These are phyloP conservation scores for Lasiodiplodia gonubiensis DNA, from an alignment of 2,329 filamentous ascomycete species.

Conservation along the genomic window DNA sequence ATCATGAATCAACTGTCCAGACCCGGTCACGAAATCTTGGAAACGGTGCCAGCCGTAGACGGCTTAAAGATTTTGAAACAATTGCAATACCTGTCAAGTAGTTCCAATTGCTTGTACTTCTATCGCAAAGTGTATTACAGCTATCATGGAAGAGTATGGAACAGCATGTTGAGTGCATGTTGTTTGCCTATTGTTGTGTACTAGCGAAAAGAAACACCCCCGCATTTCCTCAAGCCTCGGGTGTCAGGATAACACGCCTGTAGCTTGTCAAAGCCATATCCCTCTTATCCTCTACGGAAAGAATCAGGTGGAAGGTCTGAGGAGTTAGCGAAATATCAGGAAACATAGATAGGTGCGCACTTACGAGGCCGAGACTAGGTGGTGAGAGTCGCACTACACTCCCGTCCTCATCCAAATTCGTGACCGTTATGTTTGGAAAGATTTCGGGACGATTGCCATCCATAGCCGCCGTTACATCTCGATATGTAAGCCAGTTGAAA, in stretches of 20 bases:
- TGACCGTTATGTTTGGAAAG: slow-evolving; percentile 15
- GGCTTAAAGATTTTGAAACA: no score
- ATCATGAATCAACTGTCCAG: no score
- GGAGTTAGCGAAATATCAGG: neutral
- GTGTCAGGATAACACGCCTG: slow-evolving; percentile 25
- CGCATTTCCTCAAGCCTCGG: neutral
- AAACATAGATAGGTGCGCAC: neutral
- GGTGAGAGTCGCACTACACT: slow-evolving; percentile 16
- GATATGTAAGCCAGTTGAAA: slow-evolving; percentile 33
- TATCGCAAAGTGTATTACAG: no score
- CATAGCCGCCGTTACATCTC: slow-evolving; percentile 1
- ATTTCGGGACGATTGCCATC: neutral
- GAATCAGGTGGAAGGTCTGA: slow-evolving; percentile 29
- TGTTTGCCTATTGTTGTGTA: fast-evolving
- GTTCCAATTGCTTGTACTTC: no score
- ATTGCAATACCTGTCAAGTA: no score
- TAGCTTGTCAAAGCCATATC: slow-evolving; percentile 29
- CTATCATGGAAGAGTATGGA: no score
- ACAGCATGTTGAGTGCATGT: no score
- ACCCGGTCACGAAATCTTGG: no score
- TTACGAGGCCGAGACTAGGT: slow-evolving; percentile 18
- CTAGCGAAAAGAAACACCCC: no score
- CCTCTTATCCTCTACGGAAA: slow-evolving; percentile 26
- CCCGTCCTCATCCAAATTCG: neutral
- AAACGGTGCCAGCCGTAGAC: no score